phyloP scores from a whole-genome alignment of 73 alveolate species.

The Paramecium tetraurelia region DNA sequence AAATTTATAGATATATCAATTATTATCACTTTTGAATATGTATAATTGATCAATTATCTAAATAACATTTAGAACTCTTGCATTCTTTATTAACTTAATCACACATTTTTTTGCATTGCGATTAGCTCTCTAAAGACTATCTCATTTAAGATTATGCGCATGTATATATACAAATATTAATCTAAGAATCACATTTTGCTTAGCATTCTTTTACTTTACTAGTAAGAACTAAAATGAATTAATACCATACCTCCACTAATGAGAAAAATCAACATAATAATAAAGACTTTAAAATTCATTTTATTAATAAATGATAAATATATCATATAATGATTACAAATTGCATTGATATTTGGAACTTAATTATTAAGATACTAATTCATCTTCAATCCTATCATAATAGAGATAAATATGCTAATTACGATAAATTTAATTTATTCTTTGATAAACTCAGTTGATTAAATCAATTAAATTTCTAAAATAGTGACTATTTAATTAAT shows the following conservation, averaged over 20 bases:
- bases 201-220: background rate
- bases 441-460: too few species aligned
- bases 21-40: background rate
- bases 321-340: too few species aligned
- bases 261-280: background rate
- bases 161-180: background rate
- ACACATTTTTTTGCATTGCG: background rate
- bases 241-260: background rate
- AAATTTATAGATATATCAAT: too few species aligned
- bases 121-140: background rate
- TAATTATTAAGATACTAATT: too few species aligned
- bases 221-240: background rate
- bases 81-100: background rate
- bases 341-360: background rate
- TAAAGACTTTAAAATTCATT: background rate
- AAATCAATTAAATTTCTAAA: too few species aligned
- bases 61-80: background rate
- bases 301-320: too few species aligned
- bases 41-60: background rate
- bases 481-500: too few species aligned
- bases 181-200: background rate
- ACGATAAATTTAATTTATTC: too few species aligned
- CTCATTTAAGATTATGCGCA: background rate
- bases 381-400: too few species aligned
- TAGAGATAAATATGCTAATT: too few species aligned